A percentile compares a stretch with the other conserved stretches of the same genome.
These are phyloP conservation scores for Exophiala aquamarina DNA, from an alignment of 2,329 filamentous ascomycete species.

Conservation along the genomic window DNA sequence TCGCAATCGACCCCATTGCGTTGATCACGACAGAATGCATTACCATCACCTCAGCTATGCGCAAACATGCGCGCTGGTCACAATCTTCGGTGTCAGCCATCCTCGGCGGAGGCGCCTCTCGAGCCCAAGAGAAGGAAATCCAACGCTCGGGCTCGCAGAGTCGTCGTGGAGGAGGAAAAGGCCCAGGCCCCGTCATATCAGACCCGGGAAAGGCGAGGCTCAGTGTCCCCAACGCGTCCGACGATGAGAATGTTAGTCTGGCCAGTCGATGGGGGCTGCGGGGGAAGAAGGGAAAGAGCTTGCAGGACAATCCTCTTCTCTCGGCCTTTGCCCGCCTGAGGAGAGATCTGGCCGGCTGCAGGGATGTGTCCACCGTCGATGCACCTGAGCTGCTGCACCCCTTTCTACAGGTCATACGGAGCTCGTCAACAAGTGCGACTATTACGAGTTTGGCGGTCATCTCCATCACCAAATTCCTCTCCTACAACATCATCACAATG, in stretches of 20 bases:
- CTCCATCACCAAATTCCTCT: constrained; percentile 93
- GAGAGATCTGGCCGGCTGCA: constrained; percentile 81
- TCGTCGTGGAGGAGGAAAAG: constrained; percentile 11
- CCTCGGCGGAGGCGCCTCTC: constrained; percentile 66
- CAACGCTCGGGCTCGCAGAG: constrained; percentile 34
- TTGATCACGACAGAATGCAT: constrained; percentile 98
- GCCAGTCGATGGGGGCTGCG: constrained; percentile 88
- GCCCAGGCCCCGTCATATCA: constrained; percentile 5
- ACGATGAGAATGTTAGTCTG: constrained; percentile 50
- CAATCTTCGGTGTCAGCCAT: constrained; percentile 97
- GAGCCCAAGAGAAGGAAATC: constrained; percentile 44
- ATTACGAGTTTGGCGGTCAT: constrained; percentile 94
- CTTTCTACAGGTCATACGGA: constrained; percentile 94
- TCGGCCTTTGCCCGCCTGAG: constrained; percentile 88
- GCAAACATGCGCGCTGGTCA: constrained; percentile 93
- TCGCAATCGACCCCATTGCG: constrained; percentile 86
- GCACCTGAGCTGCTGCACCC: constrained; percentile 85
- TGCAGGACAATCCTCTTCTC: constrained; percentile 96
- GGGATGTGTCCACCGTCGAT: constrained; percentile 88
- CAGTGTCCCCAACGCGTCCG: constrained; percentile 24
- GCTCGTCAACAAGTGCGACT: constrained; percentile 90
- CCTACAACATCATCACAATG: constrained; percentile 85
- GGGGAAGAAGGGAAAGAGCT: constrained; percentile 93
- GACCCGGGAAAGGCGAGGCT: constrained; percentile 19
- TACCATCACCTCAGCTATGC: constrained; percentile 95